Evolutionary conservation across 2,329 filamentous ascomycete genomes (phyloP), one percentile per base, ranked within the genome.

Genomic region (Seiridium cupressi): DNA sequence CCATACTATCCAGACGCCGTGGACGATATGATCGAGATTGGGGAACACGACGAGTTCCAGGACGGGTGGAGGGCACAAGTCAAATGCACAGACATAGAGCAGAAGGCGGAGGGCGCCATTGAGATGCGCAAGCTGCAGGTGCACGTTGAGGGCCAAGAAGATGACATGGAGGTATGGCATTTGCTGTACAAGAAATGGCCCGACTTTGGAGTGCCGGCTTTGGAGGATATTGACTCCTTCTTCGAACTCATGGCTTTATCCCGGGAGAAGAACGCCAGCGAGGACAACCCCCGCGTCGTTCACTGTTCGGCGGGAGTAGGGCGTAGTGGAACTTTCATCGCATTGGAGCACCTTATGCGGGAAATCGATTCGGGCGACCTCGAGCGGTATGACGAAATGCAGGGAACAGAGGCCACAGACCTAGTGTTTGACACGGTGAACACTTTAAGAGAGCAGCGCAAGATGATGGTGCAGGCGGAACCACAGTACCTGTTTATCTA

Each of bases 391-490:
- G 76, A 80, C 58, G 66, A 65, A 44, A 40, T 61, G 6, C 60
- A 64, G 11, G 66, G 64, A 10, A 64, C 64, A 31, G 66, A 65
- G 63, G 66, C 61, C 18, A 64, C 63, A 34, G 93, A 97, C 68
- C 84, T 89, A 3, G 83, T 99, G 46, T 91, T 88, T 65, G 83
- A 90, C 18, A 90, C 90, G 0, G 93, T 99, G 58, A 89, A 96
- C 68, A 77, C 79, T 62, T 82, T 99, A 59, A 85, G 95, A 49
- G 86, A 94, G 73, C 95, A 99, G 79, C 85, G 95, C 18, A 91
- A 92, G 79, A 91, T 89, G 76, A 99, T 99, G 95, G 95, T 99
- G 4, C 95, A 98, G 76, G 89, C 91, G 51, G 90, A 94, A 67
- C 73, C 83, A 53, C 95, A 99, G 73, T 95, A 91, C 69, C 76